Evolutionary conservation across 106 monocot species (phyloP).

Genomic region (Xerophyta viscosa): DNA sequence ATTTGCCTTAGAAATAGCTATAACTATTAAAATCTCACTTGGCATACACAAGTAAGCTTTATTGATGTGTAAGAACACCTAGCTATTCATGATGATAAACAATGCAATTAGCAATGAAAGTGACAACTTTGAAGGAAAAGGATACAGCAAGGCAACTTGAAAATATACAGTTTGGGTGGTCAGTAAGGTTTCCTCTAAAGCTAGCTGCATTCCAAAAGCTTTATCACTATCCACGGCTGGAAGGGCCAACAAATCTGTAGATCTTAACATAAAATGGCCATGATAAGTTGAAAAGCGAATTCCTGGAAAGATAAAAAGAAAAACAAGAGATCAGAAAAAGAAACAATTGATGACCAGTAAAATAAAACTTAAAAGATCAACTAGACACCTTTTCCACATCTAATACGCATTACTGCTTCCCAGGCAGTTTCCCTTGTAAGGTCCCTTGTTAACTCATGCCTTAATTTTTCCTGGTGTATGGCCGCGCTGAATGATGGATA

Average conservation of each 20-base stretch:
- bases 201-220: constrained; percentile 90
- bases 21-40: no score
- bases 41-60: no score
- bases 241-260: constrained; percentile 85
- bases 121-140: constrained; percentile 25
- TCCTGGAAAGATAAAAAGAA: constrained; percentile 40
- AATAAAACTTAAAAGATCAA: not conserved
- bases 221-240: constrained; percentile 97
- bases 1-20: no score
- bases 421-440: constrained; percentile 94
- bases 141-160: constrained; percentile 97
- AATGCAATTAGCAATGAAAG: no score
- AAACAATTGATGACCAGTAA: not conserved
- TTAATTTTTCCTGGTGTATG: constrained; percentile 59
- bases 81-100: no score
- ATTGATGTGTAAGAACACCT: no score
- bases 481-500: constrained; percentile 70
- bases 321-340: not conserved
- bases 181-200: constrained; percentile 79
- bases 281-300: constrained; percentile 84
- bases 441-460: constrained; percentile 71
- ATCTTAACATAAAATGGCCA: constrained; percentile 94
- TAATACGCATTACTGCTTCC: constrained; percentile 94
- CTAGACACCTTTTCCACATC: constrained; percentile 84
- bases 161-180: constrained; percentile 87